These are phyloP conservation scores for Metschnikowia corniflorae DNA, from an alignment of 805 yeast species.

Conservation along the genomic window DNA sequence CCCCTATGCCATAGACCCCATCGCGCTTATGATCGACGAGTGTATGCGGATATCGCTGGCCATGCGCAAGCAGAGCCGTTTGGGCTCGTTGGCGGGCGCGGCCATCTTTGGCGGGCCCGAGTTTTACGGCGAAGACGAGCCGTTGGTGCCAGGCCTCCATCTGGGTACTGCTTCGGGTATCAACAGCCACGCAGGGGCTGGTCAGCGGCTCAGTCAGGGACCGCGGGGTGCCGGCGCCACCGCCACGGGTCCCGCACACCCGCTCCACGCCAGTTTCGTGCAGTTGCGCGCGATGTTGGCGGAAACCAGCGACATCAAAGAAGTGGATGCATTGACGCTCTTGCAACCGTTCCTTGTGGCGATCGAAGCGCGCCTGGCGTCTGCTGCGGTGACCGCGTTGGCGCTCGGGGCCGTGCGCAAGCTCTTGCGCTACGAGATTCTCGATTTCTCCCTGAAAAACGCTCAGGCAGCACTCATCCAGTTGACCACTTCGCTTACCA, in stretches of 20 bases:
- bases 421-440: slow-evolving; percentile 65
- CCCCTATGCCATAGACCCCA: slow-evolving; percentile 58
- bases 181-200: neutral
- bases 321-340: slow-evolving; percentile 67
- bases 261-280: slow-evolving; percentile 73
- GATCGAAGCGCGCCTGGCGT: slow-evolving; percentile 76
- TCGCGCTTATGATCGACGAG: slow-evolving; percentile 82
- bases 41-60: slow-evolving; percentile 83
- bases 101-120: slow-evolving; percentile 71
- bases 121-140: slow-evolving; percentile 46
- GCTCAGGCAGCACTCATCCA: slow-evolving; percentile 58
- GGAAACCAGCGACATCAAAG: slow-evolving; percentile 47
- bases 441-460: slow-evolving; percentile 53
- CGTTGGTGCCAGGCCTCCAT: slow-evolving; percentile 24
- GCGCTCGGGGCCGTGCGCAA: slow-evolving; percentile 75
- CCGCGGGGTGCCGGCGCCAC: slow-evolving; percentile 25
- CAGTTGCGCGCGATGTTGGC: slow-evolving; percentile 71
- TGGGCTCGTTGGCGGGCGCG: slow-evolving; percentile 78
- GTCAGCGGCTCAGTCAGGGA: neutral
- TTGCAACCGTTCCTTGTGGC: slow-evolving; percentile 84
- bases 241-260: slow-evolving; percentile 35
- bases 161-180: slow-evolving; percentile 10
- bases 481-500: slow-evolving; percentile 73
- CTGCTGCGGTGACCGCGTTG: slow-evolving; percentile 80
- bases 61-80: slow-evolving; percentile 69